Evolutionary conservation across 176 grass and related monocot species (phyloP).

Genomic region (Coix lacrymajobi): DNA sequence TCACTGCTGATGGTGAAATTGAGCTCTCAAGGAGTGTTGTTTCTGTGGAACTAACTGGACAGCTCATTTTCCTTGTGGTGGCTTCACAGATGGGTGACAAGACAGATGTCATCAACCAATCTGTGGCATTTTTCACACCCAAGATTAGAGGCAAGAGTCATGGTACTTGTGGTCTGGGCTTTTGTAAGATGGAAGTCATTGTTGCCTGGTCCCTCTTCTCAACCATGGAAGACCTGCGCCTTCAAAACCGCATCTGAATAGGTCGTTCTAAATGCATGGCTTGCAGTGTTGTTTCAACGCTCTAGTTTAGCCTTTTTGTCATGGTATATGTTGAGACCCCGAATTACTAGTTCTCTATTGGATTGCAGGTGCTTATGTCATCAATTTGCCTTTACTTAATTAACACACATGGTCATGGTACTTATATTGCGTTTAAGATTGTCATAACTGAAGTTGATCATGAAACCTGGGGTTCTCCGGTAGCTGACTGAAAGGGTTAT

Average conservation of each 20-base stretch:
- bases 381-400: too few species aligned
- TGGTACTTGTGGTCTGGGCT: background rate
- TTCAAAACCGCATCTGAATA: background rate
- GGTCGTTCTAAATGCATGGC: background rate
- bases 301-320: background rate
- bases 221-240: background rate
- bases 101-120: background rate
- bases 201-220: conserved; percentile 15
- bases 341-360: too few species aligned
- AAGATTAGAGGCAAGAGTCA: background rate
- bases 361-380: too few species aligned
- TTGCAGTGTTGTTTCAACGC: background rate
- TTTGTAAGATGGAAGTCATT: background rate
- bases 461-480: too few species aligned
- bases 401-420: too few species aligned
- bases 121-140: background rate
- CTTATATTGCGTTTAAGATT: too few species aligned
- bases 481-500: too few species aligned
- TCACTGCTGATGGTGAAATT: background rate
- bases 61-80: background rate
- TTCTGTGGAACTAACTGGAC: background rate
- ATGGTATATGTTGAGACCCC: too few species aligned
- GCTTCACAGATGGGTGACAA: background rate
- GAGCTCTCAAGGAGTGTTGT: background rate
- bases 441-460: too few species aligned